A percentile compares a stretch with the other conserved stretches of the same genome.
These are phyloP conservation scores for Elymus sibiricus DNA, from an alignment of 176 grass and related monocot genomes.

Conservation along the genomic window DNA sequence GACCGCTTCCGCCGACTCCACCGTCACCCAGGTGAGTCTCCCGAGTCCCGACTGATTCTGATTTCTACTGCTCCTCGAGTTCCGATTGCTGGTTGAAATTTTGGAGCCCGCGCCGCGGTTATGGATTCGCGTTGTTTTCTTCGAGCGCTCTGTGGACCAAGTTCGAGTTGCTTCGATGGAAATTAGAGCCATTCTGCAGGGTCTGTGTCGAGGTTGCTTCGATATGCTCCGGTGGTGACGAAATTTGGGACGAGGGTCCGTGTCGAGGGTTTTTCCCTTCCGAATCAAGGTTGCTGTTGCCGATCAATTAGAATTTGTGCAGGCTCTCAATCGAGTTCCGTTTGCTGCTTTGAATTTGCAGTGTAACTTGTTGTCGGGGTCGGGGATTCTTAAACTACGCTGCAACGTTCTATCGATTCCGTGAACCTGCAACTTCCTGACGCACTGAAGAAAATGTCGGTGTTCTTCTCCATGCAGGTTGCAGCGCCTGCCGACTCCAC, in stretches of 20 bases:
- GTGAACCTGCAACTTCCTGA: not conserved
- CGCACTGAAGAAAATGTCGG: not conserved
- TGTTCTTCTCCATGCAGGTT: not conserved
- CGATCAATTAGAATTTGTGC: not conserved
- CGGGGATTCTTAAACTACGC: not conserved
- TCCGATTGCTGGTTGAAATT: not conserved
- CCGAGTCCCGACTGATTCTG: not conserved
- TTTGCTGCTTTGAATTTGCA: not conserved
- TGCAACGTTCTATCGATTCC: not conserved
- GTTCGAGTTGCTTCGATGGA: no score
- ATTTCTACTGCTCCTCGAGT: not conserved
- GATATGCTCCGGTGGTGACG: not conserved
- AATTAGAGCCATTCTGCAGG: no score
- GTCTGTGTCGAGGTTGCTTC: not conserved
- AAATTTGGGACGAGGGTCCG: not conserved
- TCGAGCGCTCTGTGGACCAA: no score
- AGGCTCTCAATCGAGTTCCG: not conserved
- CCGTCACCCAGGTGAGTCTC: not conserved
- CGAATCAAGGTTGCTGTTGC: not conserved
- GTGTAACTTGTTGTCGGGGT: not conserved
- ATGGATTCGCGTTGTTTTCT: no score
- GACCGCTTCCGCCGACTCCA: not conserved
- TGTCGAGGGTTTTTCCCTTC: not conserved
- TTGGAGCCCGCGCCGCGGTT: not conserved
- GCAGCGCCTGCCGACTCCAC: not conserved